Conservation (phyloP, 192 early-diverging fungal species). For the Coemansia sp. region DNA sequence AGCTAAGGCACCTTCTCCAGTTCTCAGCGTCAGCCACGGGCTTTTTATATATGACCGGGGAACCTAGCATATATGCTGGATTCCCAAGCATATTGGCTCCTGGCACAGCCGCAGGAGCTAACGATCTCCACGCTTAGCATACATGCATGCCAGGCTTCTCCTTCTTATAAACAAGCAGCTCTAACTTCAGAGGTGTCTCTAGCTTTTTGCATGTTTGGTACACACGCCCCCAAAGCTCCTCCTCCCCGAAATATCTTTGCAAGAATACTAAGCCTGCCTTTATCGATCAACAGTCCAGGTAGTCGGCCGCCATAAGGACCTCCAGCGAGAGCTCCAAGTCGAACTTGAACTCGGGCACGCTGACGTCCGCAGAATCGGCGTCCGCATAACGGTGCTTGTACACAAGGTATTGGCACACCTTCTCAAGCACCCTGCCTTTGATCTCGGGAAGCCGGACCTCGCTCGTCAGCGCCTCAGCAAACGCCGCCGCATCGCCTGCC, state of each 20-base stretch:
- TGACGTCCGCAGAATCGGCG: constrained; percentile 25
- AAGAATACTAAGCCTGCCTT: not conserved
- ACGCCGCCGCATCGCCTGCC: constrained; percentile 54
- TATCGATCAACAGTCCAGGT: constrained; percentile 79
- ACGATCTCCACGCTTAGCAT: no score
- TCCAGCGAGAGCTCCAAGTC: constrained; percentile 89
- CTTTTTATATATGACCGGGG: no score
- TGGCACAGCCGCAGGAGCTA: no score
- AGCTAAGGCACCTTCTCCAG: no score
- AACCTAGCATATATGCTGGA: no score
- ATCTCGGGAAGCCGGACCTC: constrained; percentile 90
- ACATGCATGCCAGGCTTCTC: no score
- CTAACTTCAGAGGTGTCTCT: no score
- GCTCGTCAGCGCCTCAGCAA: constrained; percentile 88
- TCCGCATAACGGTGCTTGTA: constrained; percentile 74
- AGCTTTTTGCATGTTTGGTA: no score
- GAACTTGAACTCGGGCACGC: constrained; percentile 85
- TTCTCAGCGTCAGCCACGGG: not conserved
- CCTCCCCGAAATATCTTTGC: no score
- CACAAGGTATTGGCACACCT: constrained; percentile 92
- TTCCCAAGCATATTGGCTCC: no score
- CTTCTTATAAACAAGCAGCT: no score
- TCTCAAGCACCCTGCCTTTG: constrained; percentile 89
- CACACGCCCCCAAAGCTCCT: no score
- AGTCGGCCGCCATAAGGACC: constrained; percentile 94